Percentiles rank a stretch among this genome's conserved stretches.
These are phyloP conservation scores for Syzygium aqueum DNA, from an alignment of 345 rosid species.

Conservation along the genomic window DNA sequence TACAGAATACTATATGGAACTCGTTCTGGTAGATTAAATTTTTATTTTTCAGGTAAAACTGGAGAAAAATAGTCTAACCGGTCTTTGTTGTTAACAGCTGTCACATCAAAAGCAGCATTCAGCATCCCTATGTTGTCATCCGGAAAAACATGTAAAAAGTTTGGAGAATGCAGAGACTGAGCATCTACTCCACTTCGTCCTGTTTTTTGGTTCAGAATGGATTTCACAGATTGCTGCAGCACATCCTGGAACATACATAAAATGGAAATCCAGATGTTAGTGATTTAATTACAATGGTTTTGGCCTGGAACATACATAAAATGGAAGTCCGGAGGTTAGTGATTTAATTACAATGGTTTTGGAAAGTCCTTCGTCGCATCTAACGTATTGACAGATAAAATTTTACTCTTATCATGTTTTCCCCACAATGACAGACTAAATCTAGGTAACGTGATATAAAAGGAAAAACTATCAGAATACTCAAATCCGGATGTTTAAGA, in stretches of 20 bases:
- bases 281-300: background rate
- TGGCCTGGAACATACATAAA: background rate
- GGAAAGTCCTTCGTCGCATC: background rate
- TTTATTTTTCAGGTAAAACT: background rate
- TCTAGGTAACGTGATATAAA: background rate
- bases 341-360: background rate
- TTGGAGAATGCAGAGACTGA: conserved; percentile 27
- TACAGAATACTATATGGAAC: background rate
- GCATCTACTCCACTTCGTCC: conserved; percentile 25
- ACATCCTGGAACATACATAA: conserved; percentile 34
- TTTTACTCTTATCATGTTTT: background rate
- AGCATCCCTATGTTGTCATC: conserved; percentile 22
- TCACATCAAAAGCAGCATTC: conserved; percentile 25
- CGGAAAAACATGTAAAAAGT: conserved; percentile 20
- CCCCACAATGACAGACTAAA: background rate
- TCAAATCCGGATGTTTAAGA: background rate
- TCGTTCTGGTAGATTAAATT: background rate
- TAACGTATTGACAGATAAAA: background rate
- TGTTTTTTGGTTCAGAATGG: conserved; percentile 46
- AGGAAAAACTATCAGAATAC: background rate
- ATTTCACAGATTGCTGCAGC: conserved; percentile 63
- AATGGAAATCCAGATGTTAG: background rate
- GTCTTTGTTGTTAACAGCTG: conserved; percentile 25
- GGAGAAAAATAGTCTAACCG: conserved; percentile 28
- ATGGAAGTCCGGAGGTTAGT: background rate